Evolutionary conservation across 139 green algal genomes (phyloP), one percentile per base, ranked within the genome.

Genomic region (Tetraselmis chui): DNA sequence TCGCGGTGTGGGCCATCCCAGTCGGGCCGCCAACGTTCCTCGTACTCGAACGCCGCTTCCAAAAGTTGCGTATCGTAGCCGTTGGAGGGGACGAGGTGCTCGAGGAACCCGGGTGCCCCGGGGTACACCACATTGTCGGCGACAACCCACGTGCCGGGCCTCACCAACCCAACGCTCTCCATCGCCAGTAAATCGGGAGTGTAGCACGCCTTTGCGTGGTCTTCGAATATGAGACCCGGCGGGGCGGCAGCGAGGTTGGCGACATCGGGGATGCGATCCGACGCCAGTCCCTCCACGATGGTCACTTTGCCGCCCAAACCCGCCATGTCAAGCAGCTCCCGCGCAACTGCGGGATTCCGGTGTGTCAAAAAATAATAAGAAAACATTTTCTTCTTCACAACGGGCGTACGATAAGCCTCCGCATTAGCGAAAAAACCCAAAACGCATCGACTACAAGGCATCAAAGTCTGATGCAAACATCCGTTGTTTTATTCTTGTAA

Each of bases 121-220:
- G 83, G 83, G 75, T 86, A 86, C 1, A 86, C n/a, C n/a, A 86
- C 83, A 74, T 86, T 86, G 58, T 86, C 83, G 2, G 83, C 83
- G 31, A 86, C 79, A n/a, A 86, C 75, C 26, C 74, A 28, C 1
- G 83, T 84, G 24, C 83, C 83, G 29, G 74, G 76, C 23, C 18
- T 30, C 25, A 86, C 75, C 28, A 86, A 28, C 18, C 83, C 83
- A 1, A 75, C 79, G 26, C 76, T 75, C 74, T 86, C 83, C 29
- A 83, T 81, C 28, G 30, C 28, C 29, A 74, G 27, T 0, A 86
- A 76, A 59, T 86, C 83, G 1, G 83, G 83, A 0, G 80, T 31
- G 45, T 84, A 84, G n/a, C 83, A 81, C 31, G 75, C 30, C 76
- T 83, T 67, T 5, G 45, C 45, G 45, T 67, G 45, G 45, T 67